A percentile compares a stretch with the other conserved stretches of the same genome.
Conservation (phyloP, 371 early-diverging fungal genomes). For the Coemansia sp. region DNA sequence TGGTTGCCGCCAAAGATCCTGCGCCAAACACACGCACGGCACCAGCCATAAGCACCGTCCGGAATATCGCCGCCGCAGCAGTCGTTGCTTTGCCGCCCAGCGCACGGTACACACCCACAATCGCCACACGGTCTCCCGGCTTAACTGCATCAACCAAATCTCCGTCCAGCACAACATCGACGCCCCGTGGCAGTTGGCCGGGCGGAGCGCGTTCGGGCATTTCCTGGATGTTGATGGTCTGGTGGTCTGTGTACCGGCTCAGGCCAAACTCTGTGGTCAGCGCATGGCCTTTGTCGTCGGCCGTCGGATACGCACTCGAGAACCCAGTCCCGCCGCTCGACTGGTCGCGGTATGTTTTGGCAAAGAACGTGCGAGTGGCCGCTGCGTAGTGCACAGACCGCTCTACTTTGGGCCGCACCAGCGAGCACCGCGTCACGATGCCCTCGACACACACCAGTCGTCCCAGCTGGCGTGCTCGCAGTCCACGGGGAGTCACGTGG, state of each 20-base stretch:
- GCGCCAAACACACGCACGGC: slow-evolving; percentile 80
- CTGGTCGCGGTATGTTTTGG: slow-evolving; percentile 90
- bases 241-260: slow-evolving; percentile 93
- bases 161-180: slow-evolving; percentile 95
- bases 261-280: slow-evolving; percentile 94
- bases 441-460: slow-evolving; percentile 96
- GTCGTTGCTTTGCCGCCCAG: slow-evolving; percentile 75
- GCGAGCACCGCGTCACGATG: slow-evolving; percentile 97
- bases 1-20: slow-evolving; percentile 59
- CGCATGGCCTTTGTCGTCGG: slow-evolving; percentile 90
- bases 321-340: slow-evolving; percentile 54
- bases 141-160: slow-evolving; percentile 97
- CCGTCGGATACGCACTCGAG: slow-evolving; percentile 74
- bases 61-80: slow-evolving; percentile 82
- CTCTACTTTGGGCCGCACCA: slow-evolving; percentile 96
- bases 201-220: slow-evolving; percentile 99
- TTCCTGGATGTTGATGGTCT: slow-evolving; percentile 96
- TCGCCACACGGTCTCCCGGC: slow-evolving; percentile 97
- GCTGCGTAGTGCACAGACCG: slow-evolving; percentile 94
- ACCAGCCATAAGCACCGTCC: slow-evolving; percentile 91
- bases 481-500: slow-evolving; percentile 87
- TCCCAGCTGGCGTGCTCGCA: slow-evolving; percentile 81
- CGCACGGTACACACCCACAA: slow-evolving; percentile 95
- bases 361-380: slow-evolving; percentile 75
- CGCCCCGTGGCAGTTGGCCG: slow-evolving; percentile 95